Percentiles rank a stretch among this genome's conserved stretches.
Evolutionary conservation across 2,329 filamentous ascomycete genomes (phyloP).

Genomic region (Stylonectria norvegica): DNA sequence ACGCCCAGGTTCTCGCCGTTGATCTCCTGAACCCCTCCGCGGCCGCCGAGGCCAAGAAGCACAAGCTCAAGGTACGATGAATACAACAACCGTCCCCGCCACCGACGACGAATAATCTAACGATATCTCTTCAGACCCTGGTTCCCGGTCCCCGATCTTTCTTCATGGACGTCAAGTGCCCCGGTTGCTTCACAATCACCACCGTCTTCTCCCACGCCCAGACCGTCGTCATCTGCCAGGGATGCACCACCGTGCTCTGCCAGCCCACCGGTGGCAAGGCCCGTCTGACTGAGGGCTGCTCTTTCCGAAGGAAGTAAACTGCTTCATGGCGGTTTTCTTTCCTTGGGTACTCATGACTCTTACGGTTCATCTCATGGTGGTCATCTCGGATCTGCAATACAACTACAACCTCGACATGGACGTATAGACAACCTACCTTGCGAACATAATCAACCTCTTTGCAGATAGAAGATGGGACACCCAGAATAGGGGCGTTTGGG

Average conservation of each 20-base stretch:
- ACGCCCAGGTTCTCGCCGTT: constrained; percentile 92
- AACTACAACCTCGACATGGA: constrained; percentile 44
- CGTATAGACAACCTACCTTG: constrained; percentile 47
- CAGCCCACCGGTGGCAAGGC: constrained; percentile 99
- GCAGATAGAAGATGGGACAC: constrained; percentile 72
- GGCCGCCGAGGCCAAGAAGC: constrained; percentile 98
- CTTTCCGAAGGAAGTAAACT: constrained; percentile 99
- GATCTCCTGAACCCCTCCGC: constrained; percentile 99
- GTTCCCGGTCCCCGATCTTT: constrained; percentile 96
- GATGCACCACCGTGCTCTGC: constrained; percentile 99
- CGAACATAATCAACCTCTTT: constrained; percentile 48
- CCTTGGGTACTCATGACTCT: constrained; percentile 48
- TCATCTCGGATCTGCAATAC: constrained; percentile 60
- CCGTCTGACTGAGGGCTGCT: constrained; percentile 98
- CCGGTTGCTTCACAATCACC: constrained; percentile 99
- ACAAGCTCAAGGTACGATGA: constrained; percentile 97
- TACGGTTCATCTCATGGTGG: constrained; percentile 49
- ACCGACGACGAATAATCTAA: constrained; percentile 24
- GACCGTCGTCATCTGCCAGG: constrained; percentile 99
- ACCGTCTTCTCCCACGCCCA: constrained; percentile 99
- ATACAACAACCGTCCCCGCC: constrained; percentile 13
- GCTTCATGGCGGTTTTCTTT: constrained; percentile 46
- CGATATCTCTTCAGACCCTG: constrained; percentile 60
- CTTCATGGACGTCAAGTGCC: constrained; percentile 99
- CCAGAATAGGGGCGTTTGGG: constrained; percentile 67